These are phyloP conservation scores for Thraustochytrium sp. DNA, from an alignment of 352 stramenopile genomes.

Conservation along the genomic window DNA sequence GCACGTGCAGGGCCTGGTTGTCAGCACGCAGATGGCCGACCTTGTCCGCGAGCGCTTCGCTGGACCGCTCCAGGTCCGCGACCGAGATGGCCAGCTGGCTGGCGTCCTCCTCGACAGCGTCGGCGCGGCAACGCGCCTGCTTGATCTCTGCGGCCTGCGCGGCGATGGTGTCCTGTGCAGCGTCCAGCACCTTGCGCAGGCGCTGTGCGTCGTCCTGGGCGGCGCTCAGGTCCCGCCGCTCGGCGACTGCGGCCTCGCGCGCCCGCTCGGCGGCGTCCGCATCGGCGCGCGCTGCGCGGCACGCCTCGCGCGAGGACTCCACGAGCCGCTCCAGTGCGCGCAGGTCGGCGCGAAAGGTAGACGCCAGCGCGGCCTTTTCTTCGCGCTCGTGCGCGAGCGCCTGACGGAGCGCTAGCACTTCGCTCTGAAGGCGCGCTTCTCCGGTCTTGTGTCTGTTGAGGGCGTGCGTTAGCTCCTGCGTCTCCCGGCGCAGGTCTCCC, in stretches of 20 bases:
- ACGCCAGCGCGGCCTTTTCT: background rate
- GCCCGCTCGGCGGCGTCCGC: background rate
- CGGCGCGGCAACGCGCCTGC: background rate
- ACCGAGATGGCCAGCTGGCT: background rate
- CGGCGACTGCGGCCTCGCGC: background rate
- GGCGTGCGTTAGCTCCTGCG: background rate
- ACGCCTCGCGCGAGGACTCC: background rate
- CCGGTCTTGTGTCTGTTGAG: background rate
- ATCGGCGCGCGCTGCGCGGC: background rate
- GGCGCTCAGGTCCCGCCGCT: background rate
- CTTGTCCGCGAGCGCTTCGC: background rate
- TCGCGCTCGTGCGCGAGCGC: background rate
- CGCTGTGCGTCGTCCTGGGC: background rate
- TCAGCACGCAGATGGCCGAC: background rate
- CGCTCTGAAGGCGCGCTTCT: background rate
- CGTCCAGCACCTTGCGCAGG: background rate
- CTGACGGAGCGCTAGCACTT: background rate
- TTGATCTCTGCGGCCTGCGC: background rate
- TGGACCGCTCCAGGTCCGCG: background rate
- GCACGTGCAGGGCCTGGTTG: background rate
- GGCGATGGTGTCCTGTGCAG: background rate
- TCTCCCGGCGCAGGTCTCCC: background rate
- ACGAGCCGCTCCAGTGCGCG: background rate
- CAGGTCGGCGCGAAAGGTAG: background rate
- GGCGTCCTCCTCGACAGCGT: background rate